phyloP scores from a whole-genome alignment of 768 basidiomycete species.

The Hysterangium stoloniferum region DNA sequence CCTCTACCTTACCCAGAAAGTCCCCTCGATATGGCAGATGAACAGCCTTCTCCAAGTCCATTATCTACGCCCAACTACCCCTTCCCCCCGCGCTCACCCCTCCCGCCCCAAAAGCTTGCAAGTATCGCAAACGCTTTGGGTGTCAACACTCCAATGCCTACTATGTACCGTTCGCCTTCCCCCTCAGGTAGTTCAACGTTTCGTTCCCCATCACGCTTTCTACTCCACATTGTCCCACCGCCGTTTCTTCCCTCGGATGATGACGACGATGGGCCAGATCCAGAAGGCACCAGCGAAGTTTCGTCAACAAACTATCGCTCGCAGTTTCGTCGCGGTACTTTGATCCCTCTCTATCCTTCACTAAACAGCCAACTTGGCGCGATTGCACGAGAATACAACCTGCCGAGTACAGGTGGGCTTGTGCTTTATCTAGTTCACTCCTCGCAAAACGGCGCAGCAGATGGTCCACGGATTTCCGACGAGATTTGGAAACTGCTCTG shows the following conservation, averaged over 20 bases:
- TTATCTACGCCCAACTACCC: not conserved
- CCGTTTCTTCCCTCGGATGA: conserved; percentile 48
- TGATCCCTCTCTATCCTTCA: conserved; percentile 79
- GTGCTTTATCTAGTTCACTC: conserved; percentile 69
- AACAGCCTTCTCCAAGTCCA: not conserved
- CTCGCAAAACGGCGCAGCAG: conserved; percentile 24
- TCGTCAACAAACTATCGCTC: conserved; percentile 67
- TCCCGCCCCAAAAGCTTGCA: conserved; percentile 70
- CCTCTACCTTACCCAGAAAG: not conserved
- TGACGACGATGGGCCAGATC: conserved; percentile 33
- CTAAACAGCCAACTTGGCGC: conserved; percentile 76
- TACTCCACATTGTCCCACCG: conserved; percentile 83
- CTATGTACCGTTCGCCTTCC: conserved; percentile 38
- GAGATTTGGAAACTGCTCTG: conserved; percentile 87
- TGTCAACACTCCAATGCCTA: conserved; percentile 65
- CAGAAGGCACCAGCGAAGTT: conserved; percentile 33
- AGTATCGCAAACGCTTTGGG: conserved; percentile 83
- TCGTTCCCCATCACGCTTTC: conserved; percentile 39
- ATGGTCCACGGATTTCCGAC: conserved; percentile 76
- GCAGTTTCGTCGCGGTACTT: conserved; percentile 75
- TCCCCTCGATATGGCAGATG: not conserved
- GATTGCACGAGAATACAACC: conserved; percentile 88
- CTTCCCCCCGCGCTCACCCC: conserved; percentile 54
- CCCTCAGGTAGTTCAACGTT: conserved; percentile 36
- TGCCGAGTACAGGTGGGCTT: conserved; percentile 80